Base-by-base conservation (phyloP, 192 early-diverging fungal genomes). In the Allomyces macrogynus region DNA sequence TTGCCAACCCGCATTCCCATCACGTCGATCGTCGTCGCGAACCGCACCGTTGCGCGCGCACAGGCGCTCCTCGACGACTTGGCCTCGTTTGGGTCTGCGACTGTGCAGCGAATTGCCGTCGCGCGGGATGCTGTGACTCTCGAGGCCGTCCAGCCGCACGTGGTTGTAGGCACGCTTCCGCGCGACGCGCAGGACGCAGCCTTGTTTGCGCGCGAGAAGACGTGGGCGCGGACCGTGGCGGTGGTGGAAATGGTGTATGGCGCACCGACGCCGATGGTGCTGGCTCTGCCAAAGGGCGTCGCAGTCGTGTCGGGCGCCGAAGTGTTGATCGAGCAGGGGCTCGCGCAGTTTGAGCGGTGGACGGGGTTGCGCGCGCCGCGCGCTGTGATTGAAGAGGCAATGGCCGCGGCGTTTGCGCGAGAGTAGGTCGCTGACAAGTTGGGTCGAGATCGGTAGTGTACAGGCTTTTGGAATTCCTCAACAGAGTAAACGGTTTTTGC, bases 191-290 rank as follows among this genome's bases (percentile, higher is more conserved):
- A 82, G 61, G 61, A 40, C 7, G 7, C 32, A 7, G 8, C 4
- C 7, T 40, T 40, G 32, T 40, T 40, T 40, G 32, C 32, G 3
- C 32, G 32, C 32, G 32, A 40, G 7, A 40, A 8, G 32, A 8
- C 32, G 32, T 40, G 32, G 32, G 32, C 32, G 7, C 32, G 26
- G 85, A 81, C 49, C 77, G 85, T 18, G 44, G 49, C 95, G 10
- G 83, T 90, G 3, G 78, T 93, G 24, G 95, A 99, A 63, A 85
- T 97, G 89, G 93, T 93, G 22, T 97, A 97, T 73, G 85, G 89
- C 61, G 92, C 95, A 9, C 76, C 84, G 62, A 99, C 95, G 0
- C 78, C 81, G n/a, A 74, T 95, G 60, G 64, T 99, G 24, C 66
- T 74, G 67, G 77, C 83, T 65, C 82, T 87, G n/a, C 27, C 64